Evolutionary conservation across 2,329 filamentous ascomycete genomes (phyloP).

Genomic region (Endocalyx cinctus): DNA sequence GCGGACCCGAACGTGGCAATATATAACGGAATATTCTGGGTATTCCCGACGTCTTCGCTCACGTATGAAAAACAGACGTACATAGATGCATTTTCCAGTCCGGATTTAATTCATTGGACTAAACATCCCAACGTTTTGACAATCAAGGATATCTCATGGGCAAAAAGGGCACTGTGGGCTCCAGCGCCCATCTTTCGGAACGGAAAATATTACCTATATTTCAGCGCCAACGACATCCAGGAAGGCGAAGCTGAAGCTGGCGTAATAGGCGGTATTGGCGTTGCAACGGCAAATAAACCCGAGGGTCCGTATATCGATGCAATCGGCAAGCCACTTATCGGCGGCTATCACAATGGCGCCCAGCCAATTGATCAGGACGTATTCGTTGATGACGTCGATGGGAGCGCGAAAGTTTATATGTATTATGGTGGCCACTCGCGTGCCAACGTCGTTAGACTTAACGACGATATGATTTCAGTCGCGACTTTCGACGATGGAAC

Average conservation of each 20-base stretch:
- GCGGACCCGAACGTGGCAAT: slow-evolving; percentile 45
- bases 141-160: slow-evolving; percentile 36
- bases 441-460: slow-evolving; percentile 37
- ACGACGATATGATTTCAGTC: slow-evolving; percentile 37
- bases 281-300: slow-evolving; percentile 31
- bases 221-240: slow-evolving; percentile 44
- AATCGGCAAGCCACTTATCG: slow-evolving; percentile 36
- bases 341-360: slow-evolving; percentile 39
- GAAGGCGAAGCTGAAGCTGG: slow-evolving; percentile 21
- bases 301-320: slow-evolving; percentile 37
- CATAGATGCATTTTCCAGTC: slow-evolving; percentile 46
- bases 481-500: slow-evolving; percentile 36
- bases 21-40: slow-evolving; percentile 42
- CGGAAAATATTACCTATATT: slow-evolving; percentile 46
- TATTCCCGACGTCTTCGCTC: slow-evolving; percentile 42
- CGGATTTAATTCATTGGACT: slow-evolving; percentile 44
- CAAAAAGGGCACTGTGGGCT: slow-evolving; percentile 41
- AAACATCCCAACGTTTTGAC: slow-evolving; percentile 41
- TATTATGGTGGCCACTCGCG: slow-evolving; percentile 40
- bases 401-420: slow-evolving; percentile 36
- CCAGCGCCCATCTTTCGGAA: slow-evolving; percentile 39
- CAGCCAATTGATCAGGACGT: slow-evolving; percentile 44
- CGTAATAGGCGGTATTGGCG: slow-evolving; percentile 36
- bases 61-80: slow-evolving; percentile 43
- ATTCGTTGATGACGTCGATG: slow-evolving; percentile 35